Evolutionary conservation across 2,329 filamentous ascomycete genomes (phyloP), one percentile per base, ranked within the genome.

Genomic region (Colletotrichum sp.): DNA sequence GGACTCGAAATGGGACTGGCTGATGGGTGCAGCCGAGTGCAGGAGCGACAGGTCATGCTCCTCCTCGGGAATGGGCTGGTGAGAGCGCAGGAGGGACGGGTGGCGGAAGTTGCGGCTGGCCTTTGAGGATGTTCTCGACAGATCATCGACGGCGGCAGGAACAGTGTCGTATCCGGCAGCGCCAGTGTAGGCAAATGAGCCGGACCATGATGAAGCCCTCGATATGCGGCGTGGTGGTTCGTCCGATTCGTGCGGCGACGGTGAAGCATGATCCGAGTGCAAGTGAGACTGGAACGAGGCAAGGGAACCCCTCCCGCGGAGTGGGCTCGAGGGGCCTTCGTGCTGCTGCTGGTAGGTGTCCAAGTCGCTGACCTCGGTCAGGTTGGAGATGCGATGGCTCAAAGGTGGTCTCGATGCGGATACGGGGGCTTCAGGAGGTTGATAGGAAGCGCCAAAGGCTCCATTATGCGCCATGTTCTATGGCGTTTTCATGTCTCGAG

Each of bases 31-130:
- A 6, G 86, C 86, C 6, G 82, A 78, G 6, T 76, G 75, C 13
- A 88, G 81, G 4, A 89, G 81, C 16, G 85, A 84, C 62, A 89
- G 78, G 66, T 83, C 85, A 51, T 86, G 84, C 24, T 83, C 82
- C 57, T 88, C 84, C 65, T 87, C 83, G 8, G 79, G 73, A 9
- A 83, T 83, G 12, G 81, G 77, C 7, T 80, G 78, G 15, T 75
- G 72, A 8, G 79, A 75, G 36, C 78, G 76, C 31, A 76, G 76
- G 33, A 79, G 33, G 9, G 79, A 77, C n/a, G 70, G 72, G 66
- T 81, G 80, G 54, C 77, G 78, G 12, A 79, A 66, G 33, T 74
- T 76, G 58, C 79, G 80, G 55, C 76, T 76, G 21, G 75, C 72
- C 67, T 73, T 77, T 1, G 82, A 81, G 16, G 78, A 70, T 51